These are phyloP conservation scores for Neonectria sp. DNA, from an alignment of 2,329 filamentous ascomycete species.

Conservation along the genomic window DNA sequence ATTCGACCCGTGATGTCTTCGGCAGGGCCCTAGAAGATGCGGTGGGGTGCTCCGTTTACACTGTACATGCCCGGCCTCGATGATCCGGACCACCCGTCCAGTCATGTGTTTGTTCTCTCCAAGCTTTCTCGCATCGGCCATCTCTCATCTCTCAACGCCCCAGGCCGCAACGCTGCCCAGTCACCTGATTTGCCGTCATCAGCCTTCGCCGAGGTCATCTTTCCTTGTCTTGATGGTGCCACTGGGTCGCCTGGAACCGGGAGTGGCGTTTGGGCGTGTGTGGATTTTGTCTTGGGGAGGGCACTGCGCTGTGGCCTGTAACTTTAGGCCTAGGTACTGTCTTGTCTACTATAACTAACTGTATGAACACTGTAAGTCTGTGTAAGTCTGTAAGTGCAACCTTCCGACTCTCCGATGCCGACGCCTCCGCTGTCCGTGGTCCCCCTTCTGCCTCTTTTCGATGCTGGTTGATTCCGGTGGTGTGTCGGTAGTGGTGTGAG, in stretches of 20 bases:
- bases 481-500: constrained; percentile 26
- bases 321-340: too few species aligned
- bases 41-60: constrained; percentile 16
- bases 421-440: constrained; percentile 9
- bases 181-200: constrained; percentile 18
- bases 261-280: constrained; percentile 20
- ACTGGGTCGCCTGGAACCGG: constrained; percentile 20
- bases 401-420: constrained; percentile 26
- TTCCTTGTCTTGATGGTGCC: constrained; percentile 1
- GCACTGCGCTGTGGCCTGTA: too few species aligned
- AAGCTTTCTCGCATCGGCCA: constrained; percentile 11
- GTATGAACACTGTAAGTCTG: not conserved
- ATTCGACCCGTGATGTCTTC: constrained; percentile 42
- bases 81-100: constrained; percentile 24
- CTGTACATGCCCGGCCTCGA: constrained; percentile 2
- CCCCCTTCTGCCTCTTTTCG: not conserved
- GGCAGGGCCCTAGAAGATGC: constrained; percentile 22
- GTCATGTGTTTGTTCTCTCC: constrained; percentile 15
- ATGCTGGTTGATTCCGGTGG: constrained; percentile 15
- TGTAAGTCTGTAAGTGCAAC: constrained; percentile 4
- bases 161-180: not conserved
- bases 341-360: too few species aligned
- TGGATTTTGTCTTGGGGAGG: not conserved
- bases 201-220: not conserved
- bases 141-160: not conserved